Conservation (phyloP, 768 basidiomycete species). For the Rubroboletus pulcherrimus region DNA sequence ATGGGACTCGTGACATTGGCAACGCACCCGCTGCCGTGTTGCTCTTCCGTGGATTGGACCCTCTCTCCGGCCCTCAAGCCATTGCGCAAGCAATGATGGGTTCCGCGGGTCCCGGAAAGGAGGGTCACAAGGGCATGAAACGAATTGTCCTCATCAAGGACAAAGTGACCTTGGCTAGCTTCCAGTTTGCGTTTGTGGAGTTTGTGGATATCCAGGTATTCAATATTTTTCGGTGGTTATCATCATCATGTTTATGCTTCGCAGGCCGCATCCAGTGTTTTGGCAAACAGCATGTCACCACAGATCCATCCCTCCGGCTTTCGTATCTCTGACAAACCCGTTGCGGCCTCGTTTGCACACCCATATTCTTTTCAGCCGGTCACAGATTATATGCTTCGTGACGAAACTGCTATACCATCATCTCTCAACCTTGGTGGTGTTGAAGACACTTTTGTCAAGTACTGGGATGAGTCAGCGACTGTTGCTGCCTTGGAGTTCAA, state of each 20-base stretch:
- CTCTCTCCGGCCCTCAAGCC: conserved; percentile 81
- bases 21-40: conserved; percentile 78
- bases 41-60: conserved; percentile 87
- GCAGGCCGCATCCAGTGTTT: conserved; percentile 77
- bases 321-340: conserved; percentile 82
- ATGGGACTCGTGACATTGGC: conserved; percentile 95
- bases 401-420: conserved; percentile 72
- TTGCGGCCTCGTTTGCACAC: conserved; percentile 91
- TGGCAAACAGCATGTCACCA: conserved; percentile 85
- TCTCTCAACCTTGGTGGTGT: conserved; percentile 66
- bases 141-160: conserved; percentile 89
- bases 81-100: conserved; percentile 79
- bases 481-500: conserved; percentile 75
- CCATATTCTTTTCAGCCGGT: conserved; percentile 85
- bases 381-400: conserved; percentile 66
- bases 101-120: conserved; percentile 73
- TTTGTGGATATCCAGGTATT: conserved; percentile 79
- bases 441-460: conserved; percentile 73
- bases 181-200: conserved; percentile 94
- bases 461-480: conserved; percentile 89
- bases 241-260: conserved; percentile 9
- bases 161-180: conserved; percentile 80
- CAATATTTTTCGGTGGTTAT: not conserved
- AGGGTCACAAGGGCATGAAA: conserved; percentile 83
- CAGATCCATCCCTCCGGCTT: conserved; percentile 91